Evolutionary conservation across 176 grass and related monocot species (phyloP).

Genomic region (Phyllostachys edulis): DNA sequence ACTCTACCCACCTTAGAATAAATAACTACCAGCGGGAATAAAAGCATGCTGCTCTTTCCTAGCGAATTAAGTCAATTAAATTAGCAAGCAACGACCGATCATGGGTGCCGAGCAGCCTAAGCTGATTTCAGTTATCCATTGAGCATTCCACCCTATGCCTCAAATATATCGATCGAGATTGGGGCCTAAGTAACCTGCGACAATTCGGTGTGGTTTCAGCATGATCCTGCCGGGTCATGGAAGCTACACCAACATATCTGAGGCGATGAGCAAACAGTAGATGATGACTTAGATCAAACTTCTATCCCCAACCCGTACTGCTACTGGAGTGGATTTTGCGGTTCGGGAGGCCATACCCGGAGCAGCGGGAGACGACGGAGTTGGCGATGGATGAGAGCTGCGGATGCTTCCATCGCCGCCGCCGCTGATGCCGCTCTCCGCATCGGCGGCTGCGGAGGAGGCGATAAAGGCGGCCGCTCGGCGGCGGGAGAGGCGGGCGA

Average conservation of each 20-base stretch:
- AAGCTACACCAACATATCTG: neutral
- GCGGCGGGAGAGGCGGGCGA: conserved; percentile 21
- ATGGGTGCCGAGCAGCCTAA: neutral
- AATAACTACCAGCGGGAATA: neutral
- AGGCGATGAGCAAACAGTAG: neutral
- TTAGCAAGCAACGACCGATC: neutral
- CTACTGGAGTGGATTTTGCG: neutral
- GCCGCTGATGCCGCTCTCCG: neutral
- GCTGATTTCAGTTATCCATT: neutral
- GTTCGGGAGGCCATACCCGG: conserved; percentile 38
- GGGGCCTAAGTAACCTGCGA: neutral
- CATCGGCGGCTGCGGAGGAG: conserved; percentile 5
- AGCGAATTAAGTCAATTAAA: neutral
- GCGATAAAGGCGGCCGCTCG: conserved; percentile 24
- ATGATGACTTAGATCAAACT: neutral
- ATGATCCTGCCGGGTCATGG: neutral
- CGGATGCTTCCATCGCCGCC: conserved; percentile 32
- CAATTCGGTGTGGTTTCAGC: neutral
- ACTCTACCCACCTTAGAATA: neutral
- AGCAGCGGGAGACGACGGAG: conserved; percentile 74
- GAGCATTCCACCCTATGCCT: neutral
- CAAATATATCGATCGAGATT: neutral
- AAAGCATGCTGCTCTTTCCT: neutral
- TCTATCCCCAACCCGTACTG: neutral
- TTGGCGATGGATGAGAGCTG: conserved; percentile 68